A percentile compares a stretch with the other conserved stretches of the same genome.
Conservation (phyloP, 805 yeast species). For the Myxozyma nipponensis region DNA sequence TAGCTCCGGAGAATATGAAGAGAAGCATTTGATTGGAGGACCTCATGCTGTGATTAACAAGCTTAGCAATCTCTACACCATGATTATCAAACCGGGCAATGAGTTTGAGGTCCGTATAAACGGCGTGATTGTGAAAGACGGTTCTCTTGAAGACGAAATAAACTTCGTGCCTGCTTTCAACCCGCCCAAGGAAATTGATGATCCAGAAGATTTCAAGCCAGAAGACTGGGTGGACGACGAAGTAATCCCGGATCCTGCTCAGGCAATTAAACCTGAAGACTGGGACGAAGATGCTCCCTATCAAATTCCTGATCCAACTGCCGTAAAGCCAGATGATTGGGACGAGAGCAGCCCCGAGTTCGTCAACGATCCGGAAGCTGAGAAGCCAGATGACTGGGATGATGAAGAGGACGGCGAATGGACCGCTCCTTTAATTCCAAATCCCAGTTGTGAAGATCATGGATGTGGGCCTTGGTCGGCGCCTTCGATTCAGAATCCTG, state of each 20-base stretch:
- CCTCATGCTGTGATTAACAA: conserved; percentile 61
- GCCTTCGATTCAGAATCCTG: conserved; percentile 63
- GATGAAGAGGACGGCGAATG: conserved; percentile 88
- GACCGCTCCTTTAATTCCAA: conserved; percentile 64
- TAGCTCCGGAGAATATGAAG: conserved; percentile 53
- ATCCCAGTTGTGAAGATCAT: conserved; percentile 62
- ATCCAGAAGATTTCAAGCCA: conserved; percentile 60
- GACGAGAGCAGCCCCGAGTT: conserved; percentile 56
- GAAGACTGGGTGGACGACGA: conserved; percentile 75
- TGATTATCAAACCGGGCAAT: conserved; percentile 61
- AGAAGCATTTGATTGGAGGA: conserved; percentile 63
- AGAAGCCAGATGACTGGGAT: conserved; percentile 76
- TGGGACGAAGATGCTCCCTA: conserved; percentile 75
- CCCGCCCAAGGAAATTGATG: conserved; percentile 63
- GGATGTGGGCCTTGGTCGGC: conserved; percentile 85
- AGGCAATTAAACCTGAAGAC: conserved; percentile 67
- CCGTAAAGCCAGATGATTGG: conserved; percentile 75
- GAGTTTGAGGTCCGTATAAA: conserved; percentile 77
- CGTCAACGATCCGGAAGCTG: conserved; percentile 65
- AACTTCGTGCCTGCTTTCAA: conserved; percentile 61
- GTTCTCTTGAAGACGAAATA: conserved; percentile 56
- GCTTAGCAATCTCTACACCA: conserved; percentile 64
- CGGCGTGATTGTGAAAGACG: conserved; percentile 69
- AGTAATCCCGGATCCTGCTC: conserved; percentile 63
- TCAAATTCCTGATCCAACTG: conserved; percentile 63